Evolutionary conservation across 495 filamentous ascomycete genomes (phyloP).

Genomic region (Hypoxylon trugodes): DNA sequence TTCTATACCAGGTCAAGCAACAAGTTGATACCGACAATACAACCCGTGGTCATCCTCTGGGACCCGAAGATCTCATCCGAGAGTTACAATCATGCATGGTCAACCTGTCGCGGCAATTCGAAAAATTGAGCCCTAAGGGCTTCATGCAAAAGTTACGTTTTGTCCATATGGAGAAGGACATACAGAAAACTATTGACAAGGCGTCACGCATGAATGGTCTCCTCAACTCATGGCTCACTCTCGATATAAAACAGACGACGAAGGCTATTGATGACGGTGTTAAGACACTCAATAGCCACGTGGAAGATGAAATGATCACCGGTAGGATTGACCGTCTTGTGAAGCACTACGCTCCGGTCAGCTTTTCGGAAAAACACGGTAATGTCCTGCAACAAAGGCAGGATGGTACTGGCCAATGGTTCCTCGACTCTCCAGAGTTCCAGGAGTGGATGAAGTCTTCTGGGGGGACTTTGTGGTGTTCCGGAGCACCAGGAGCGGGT

Average conservation of each 20-base stretch:
- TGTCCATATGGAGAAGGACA: slow-evolving; percentile 33
- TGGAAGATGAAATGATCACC: slow-evolving; percentile 18
- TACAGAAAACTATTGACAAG: slow-evolving; percentile 29
- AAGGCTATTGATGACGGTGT: slow-evolving; percentile 29
- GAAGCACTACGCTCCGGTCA: slow-evolving; percentile 34
- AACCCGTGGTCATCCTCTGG: slow-evolving; percentile 4
- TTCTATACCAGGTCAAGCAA: slow-evolving; percentile 28
- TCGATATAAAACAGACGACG: slow-evolving; percentile 28
- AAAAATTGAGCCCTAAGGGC: slow-evolving; percentile 19
- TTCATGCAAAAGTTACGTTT: slow-evolving; percentile 20
- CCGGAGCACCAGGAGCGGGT: slow-evolving; percentile 50
- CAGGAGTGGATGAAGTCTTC: slow-evolving; percentile 44
- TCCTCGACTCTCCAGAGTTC: slow-evolving; percentile 48
- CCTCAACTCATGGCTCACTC: slow-evolving; percentile 31
- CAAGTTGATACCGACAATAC: slow-evolving; percentile 7
- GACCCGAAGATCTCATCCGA: slow-evolving; percentile 20
- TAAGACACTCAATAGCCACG: slow-evolving; percentile 16
- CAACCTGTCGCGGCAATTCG: slow-evolving; percentile 19
- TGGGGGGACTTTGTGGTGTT: slow-evolving; percentile 45
- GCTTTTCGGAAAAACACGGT: slow-evolving; percentile 43
- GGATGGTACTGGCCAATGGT: slow-evolving; percentile 52
- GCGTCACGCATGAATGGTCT: slow-evolving; percentile 29
- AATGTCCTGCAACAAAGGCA: slow-evolving; percentile 46
- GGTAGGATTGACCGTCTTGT: slow-evolving; percentile 32
- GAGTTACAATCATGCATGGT: slow-evolving; percentile 24